These are phyloP conservation scores for Aspergillus ochraceus DNA, from an alignment of 2,329 filamentous ascomycete genomes.

Conservation along the genomic window DNA sequence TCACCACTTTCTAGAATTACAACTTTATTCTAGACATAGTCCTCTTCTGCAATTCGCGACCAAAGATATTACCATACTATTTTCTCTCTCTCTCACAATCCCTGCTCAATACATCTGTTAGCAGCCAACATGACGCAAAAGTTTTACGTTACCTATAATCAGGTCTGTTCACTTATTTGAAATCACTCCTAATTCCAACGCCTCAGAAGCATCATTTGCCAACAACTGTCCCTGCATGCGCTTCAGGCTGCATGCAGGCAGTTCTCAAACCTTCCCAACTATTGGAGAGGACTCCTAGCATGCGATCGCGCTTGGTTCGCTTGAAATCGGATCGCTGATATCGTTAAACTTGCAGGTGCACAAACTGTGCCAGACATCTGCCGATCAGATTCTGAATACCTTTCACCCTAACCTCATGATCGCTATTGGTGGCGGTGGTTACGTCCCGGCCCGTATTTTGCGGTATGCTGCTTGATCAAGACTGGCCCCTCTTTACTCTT, in stretches of 20 bases:
- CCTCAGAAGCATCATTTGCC: neutral
- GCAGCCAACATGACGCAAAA: slow-evolving; percentile 75
- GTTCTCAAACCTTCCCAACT: neutral
- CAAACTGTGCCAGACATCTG: slow-evolving; percentile 90
- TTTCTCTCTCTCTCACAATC: neutral
- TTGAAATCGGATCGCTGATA: slow-evolving; percentile 15
- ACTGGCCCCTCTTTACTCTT: neutral
- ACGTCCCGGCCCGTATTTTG: slow-evolving; percentile 93
- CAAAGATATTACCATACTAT: neutral
- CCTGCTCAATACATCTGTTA: slow-evolving; percentile 28
- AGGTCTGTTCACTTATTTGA: slow-evolving; percentile 57
- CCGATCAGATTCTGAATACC: slow-evolving; percentile 74
- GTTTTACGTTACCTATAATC: slow-evolving; percentile 87
- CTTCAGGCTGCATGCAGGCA: neutral
- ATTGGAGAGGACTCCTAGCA: neutral
- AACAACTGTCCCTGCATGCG: neutral
- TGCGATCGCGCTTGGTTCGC: neutral
- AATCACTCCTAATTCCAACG: too few relatives aligned
- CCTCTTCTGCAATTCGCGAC: neutral
- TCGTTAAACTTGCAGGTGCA: slow-evolving; percentile 66
- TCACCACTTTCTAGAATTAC: neutral
- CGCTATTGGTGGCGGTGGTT: slow-evolving; percentile 95
- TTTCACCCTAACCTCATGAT: slow-evolving; percentile 97
- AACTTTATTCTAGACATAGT: neutral
- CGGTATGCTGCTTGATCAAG: slow-evolving; percentile 51